A percentile compares a stretch with the other conserved stretches of the same genome.
Evolutionary conservation across 2,329 filamentous ascomycete genomes (phyloP).

Genomic region (Monilinia polystroma): DNA sequence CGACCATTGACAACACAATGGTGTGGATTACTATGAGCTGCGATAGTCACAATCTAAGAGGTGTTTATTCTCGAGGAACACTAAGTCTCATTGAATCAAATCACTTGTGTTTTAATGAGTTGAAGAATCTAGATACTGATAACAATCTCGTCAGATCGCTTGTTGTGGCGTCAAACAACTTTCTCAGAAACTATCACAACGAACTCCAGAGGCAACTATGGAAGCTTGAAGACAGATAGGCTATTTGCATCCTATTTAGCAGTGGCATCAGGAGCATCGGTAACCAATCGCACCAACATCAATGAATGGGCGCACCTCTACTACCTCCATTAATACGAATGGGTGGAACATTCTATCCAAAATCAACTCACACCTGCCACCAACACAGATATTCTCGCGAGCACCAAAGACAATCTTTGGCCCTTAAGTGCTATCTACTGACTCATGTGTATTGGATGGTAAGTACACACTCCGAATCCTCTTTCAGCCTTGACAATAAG

Average conservation of each 20-base stretch:
- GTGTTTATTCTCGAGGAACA: no score
- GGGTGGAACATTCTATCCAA: constrained; percentile 49
- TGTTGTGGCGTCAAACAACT: neutral
- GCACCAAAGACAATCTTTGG: neutral
- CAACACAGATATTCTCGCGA: neutral
- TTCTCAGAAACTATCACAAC: neutral
- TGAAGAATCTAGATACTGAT: neutral
- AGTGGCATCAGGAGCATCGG: neutral
- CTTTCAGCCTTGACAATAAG: neutral
- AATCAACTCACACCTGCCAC: constrained; percentile 40
- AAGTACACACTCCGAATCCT: neutral
- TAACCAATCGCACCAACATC: neutral
- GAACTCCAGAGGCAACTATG: neutral
- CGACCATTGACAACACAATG: neutral
- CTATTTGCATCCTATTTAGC: neutral
- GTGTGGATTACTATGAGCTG: neutral
- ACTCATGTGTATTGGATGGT: neutral
- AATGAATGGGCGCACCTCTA: constrained; percentile 34
- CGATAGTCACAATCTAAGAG: neutral
- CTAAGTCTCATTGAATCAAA: neutral
- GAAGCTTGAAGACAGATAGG: neutral
- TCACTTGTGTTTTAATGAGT: neutral
- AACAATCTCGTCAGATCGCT: neutral
- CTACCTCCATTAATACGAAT: constrained; percentile 54
- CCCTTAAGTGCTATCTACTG: neutral